Evolutionary conservation across 495 filamentous ascomycete species (phyloP), one percentile per base, ranked within the genome.

Genomic region (Gamarada debralockiae): DNA sequence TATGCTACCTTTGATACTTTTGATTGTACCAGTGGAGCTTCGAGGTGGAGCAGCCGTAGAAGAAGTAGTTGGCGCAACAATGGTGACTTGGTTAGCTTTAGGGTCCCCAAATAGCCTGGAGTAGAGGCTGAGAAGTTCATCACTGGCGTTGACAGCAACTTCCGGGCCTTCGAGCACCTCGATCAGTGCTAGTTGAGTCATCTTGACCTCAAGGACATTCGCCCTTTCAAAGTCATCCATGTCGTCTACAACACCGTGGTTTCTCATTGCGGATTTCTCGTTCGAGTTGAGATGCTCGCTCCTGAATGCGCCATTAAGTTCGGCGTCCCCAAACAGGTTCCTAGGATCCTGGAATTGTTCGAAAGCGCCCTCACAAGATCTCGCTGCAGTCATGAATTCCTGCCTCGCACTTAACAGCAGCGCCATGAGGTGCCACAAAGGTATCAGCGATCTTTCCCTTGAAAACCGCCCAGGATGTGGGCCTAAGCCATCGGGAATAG

Each of bases 351-450:
- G 80, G 64, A 91, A 95, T 61, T 92, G 86, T 45, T 96, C 89
- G 59, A 96, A 89, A 7, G 92, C 92, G 12, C 87, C 90, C 65
- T 93, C 87, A 57, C 91, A 96, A 2, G 89, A 83, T 33, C 82
- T 82, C 18, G 80, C 78, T 12, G 93, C 91, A 60, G 85, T 83
- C 38, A 81, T 72, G 63, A 89, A 97, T 31, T 96, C 89, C 37
- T 95, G 85, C 55, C 84, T 84, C 8, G 90, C 88, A 60, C 89
- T 96, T 8, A 97, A 75, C 24, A 97, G 71, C 31, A 97, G 71
- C 2, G 89, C 84, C 45, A 97, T 78, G 2, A 97, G 73, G 69
- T 98, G 95, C 87, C 93, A 95, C 14, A 89, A 48, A 3, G 84
- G 80, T 15, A 89, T 76, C 21, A 86, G 65, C 50, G 81, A 74